Evolutionary conservation across 345 rosid genomes (phyloP), one percentile per base, ranked within the genome.

Genomic region (Syzygium aqueum): DNA sequence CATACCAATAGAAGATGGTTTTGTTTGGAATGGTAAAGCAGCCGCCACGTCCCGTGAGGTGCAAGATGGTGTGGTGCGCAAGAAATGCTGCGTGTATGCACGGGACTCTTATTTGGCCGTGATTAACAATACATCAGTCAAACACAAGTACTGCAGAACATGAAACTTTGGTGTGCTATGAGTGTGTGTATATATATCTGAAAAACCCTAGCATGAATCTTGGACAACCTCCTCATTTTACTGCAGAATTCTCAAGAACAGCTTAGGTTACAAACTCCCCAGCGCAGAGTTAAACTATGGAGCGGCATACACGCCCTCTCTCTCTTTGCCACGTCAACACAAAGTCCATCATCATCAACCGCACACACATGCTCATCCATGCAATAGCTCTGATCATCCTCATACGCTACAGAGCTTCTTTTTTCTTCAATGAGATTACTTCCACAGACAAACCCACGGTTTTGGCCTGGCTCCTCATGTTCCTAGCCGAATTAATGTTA

Each of bases 351-450:
- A 25, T 93, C 88, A 51, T 93, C 85, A 87, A 87, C 87, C 88
- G 91, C 23, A 51, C 88, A 9, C 84, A 88, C 43, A 51, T 86
- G 77, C 49, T 92, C 59, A 43, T 91, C 89, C 91, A 92, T 33
- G 87, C 80, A 23, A 27, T 87, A n/a, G 92, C 92, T 17, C 84
- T 93, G 67, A 51, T 84, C 85, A 86, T 87, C 86, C 82, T 93
- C 65, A 8, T 91, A 13, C 51, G 67, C 30, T 92, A 90, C 84
- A 87, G 95, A 77, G 73, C 57, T 78, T 91, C 92, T 77, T 91
- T 80, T 83, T 30, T 91, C 89, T 85, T 80, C 84, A 87, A 43
- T 3, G 77, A 86, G 33, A 43, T 40, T 40, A 73, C 22, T 19
- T 53, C 56, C n/a, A 51, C 77, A 43, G 33, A 61, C 83, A 8